These are phyloP conservation scores for Dactylellina haptotyla DNA, from an alignment of 2,329 filamentous ascomycete genomes.

Conservation along the genomic window DNA sequence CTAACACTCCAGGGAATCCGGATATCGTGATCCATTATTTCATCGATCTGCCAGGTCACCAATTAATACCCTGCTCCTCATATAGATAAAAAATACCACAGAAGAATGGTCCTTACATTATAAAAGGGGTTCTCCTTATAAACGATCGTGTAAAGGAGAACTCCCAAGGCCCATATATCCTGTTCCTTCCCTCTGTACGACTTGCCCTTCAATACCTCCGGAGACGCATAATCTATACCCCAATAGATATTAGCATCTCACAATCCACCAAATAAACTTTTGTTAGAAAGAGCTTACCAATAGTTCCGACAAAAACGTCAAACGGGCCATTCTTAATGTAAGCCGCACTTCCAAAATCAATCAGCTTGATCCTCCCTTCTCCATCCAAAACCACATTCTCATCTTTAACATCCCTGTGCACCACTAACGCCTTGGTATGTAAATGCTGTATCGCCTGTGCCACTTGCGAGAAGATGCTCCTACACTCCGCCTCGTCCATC, in stretches of 20 bases:
- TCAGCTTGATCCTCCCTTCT: slow-evolving; percentile 93
- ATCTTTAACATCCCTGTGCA: slow-evolving; percentile 98
- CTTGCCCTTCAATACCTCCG: slow-evolving; percentile 92
- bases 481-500: slow-evolving; percentile 94
- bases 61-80: neutral
- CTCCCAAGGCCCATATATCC: slow-evolving; percentile 97
- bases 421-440: slow-evolving; percentile 87
- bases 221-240: slow-evolving; percentile 87
- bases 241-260: slow-evolving; percentile 7
- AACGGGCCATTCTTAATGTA: slow-evolving; percentile 99
- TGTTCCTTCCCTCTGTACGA: slow-evolving; percentile 96
- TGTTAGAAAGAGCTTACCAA: slow-evolving; percentile 72
- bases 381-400: slow-evolving; percentile 97
- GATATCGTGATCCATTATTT: slow-evolving; percentile 97
- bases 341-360: slow-evolving; percentile 96
- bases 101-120: slow-evolving; percentile 64
- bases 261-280: slow-evolving; percentile 36
- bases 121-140: slow-evolving; percentile 99
- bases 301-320: slow-evolving; percentile 98
- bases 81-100: neutral
- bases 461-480: slow-evolving; percentile 95
- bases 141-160: slow-evolving; percentile 96
- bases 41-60: slow-evolving; percentile 72
- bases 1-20: slow-evolving; percentile 88
- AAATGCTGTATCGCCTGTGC: slow-evolving; percentile 88